A percentile compares a stretch with the other conserved stretches of the same genome.
phyloP scores from a whole-genome alignment of 345 rosid genomes.

The Lepidium aucheri region DNA sequence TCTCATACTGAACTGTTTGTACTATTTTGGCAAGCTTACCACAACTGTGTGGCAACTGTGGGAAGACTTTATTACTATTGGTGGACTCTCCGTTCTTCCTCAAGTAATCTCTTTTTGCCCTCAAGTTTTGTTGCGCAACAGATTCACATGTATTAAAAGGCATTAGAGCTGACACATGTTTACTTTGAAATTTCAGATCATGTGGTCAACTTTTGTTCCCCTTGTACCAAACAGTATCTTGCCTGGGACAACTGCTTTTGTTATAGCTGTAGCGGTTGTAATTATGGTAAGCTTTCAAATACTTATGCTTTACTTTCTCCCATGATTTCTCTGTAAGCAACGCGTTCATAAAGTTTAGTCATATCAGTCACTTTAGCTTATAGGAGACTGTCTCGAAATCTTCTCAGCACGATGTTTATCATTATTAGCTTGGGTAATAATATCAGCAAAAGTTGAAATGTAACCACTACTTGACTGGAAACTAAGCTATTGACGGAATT shows the following conservation, averaged over 20 bases:
- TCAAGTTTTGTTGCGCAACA: not conserved
- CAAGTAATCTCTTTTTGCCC: slow-evolving; percentile 37
- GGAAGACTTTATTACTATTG: slow-evolving; percentile 79
- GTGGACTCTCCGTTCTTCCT: slow-evolving; percentile 74
- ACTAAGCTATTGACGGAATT: not conserved
- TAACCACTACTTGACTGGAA: not conserved
- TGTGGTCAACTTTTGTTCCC: slow-evolving; percentile 95
- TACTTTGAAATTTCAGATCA: slow-evolving; percentile 39
- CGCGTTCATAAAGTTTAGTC: not conserved
- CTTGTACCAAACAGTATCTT: slow-evolving; percentile 53
- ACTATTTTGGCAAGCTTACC: slow-evolving; percentile 47
- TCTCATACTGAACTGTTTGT: slow-evolving; percentile 46
- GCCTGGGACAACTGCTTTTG: slow-evolving; percentile 62
- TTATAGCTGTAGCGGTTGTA: slow-evolving; percentile 54
- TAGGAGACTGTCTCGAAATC: not conserved
- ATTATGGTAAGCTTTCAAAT: slow-evolving; percentile 50
- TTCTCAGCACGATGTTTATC: not conserved
- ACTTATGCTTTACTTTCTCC: not conserved
- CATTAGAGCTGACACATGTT: not conserved
- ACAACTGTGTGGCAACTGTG: slow-evolving; percentile 53
- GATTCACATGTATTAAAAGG: not conserved
- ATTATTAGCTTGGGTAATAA: not conserved
- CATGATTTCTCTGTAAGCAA: not conserved
- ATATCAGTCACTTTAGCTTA: not conserved
- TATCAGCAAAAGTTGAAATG: not conserved